Percentiles rank a stretch among this genome's conserved stretches.
These are phyloP conservation scores for Postia placenta DNA, from an alignment of 768 basidiomycete species.

Conservation along the genomic window DNA sequence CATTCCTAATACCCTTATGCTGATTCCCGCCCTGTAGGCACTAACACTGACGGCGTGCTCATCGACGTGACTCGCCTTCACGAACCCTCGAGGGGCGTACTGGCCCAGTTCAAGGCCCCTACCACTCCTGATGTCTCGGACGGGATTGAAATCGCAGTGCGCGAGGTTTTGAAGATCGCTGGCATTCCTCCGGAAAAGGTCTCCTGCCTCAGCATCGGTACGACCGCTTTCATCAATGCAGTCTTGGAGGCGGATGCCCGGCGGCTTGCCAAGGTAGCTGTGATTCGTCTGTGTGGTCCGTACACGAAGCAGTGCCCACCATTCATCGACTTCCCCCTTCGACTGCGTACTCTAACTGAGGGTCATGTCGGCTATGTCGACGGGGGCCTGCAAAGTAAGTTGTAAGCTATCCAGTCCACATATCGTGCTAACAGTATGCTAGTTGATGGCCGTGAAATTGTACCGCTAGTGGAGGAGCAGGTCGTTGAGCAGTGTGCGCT, in stretches of 20 bases:
- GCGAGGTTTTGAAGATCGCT: conserved; percentile 35
- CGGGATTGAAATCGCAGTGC: conserved; percentile 51
- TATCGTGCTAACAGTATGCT: conserved; percentile 17
- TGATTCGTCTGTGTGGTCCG: conserved; percentile 56
- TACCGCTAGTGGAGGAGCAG: conserved; percentile 36
- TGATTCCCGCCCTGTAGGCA: conserved; percentile 17
- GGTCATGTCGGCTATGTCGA: conserved; percentile 32
- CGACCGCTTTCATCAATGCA: conserved; percentile 43
- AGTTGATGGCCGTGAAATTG: conserved; percentile 45
- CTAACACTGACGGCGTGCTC: conserved; percentile 37
- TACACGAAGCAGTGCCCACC: conserved; percentile 55
- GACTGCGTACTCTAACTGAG: conserved; percentile 26
- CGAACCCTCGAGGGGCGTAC: conserved; percentile 29
- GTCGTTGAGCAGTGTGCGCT: conserved; percentile 35
- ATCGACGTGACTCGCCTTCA: conserved; percentile 27
- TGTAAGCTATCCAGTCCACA: neutral
- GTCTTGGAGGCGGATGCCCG: conserved; percentile 50
- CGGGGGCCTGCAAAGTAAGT: conserved; percentile 35
- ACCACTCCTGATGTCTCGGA: conserved; percentile 54
- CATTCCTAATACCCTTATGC: too few relatives aligned
- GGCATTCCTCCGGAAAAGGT: conserved; percentile 32
- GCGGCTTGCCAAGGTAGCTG: conserved; percentile 53
- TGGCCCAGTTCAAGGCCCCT: conserved; percentile 37
- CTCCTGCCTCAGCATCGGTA: conserved; percentile 52
- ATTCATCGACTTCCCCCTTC: conserved; percentile 43